phyloP scores from a whole-genome alignment of 1,284 basidiomycete genomes.

The Fomes fomentarius region DNA sequence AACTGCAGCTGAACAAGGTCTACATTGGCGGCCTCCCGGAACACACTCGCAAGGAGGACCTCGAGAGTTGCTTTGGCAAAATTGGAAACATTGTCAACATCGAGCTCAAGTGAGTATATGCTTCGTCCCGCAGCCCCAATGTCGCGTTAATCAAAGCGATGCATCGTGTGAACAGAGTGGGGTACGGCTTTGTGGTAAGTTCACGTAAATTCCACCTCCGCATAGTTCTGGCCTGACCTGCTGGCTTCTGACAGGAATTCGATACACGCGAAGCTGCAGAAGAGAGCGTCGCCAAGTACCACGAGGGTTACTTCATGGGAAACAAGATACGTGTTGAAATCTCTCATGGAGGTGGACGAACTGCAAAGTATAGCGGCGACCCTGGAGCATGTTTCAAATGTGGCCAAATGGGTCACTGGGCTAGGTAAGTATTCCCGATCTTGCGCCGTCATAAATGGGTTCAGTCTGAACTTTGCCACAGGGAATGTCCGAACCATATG shows the following conservation, averaged over 20 bases:
- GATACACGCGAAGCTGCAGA: constrained; percentile 78
- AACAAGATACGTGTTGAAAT: constrained; percentile 86
- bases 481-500: constrained; percentile 73
- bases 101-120: constrained; percentile 74
- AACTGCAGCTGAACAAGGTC: constrained; percentile 83
- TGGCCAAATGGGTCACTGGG: constrained; percentile 83
- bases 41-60: constrained; percentile 80
- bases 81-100: constrained; percentile 77
- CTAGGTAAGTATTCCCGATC: constrained; percentile 56
- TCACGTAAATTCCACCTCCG: background rate
- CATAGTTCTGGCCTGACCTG: constrained; percentile 12
- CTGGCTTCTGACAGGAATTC: constrained; percentile 63
- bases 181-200: constrained; percentile 85
- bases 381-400: constrained; percentile 87
- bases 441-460: too few species aligned
- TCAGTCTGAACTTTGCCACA: too few species aligned
- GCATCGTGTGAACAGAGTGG: constrained; percentile 52
- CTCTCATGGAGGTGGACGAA: constrained; percentile 79
- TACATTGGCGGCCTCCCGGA: constrained; percentile 87
- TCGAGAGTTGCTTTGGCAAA: constrained; percentile 83
- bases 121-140: background rate
- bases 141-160: constrained; percentile 22
- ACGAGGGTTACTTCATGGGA: constrained; percentile 87
- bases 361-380: constrained; percentile 76
- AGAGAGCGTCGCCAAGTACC: constrained; percentile 82